phyloP scores from a whole-genome alignment of 352 stramenopile species.

The Pythium scleroteichum region DNA sequence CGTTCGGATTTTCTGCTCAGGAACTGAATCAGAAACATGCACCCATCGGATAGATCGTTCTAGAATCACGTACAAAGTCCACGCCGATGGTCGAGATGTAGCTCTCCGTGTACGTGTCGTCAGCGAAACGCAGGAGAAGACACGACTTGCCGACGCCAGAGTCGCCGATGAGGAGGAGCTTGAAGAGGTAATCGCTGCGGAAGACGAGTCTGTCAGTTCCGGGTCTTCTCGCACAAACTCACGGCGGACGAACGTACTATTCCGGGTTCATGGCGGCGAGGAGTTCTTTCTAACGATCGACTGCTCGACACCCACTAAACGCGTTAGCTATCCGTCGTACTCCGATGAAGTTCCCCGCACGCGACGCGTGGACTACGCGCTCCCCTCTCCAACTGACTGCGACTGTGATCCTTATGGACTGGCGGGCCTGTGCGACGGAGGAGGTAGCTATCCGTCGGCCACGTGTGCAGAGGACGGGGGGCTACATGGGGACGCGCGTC shows the following conservation, averaged over 20 bases:
- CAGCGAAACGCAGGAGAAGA: conserved; percentile 98
- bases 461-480: not conserved
- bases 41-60: not conserved
- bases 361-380: no score
- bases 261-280: conserved; percentile 86
- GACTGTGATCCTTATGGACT: not conserved
- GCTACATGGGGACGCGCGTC: not conserved
- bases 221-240: not conserved
- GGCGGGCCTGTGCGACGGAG: no score
- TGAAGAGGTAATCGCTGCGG: conserved; percentile 97
- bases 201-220: conserved; percentile 1
- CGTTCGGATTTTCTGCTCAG: conserved; percentile 96
- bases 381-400: not conserved
- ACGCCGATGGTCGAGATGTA: conserved; percentile 99
- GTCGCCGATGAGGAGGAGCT: conserved; percentile 98
- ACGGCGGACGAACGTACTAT: conserved; percentile 89
- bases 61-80: conserved; percentile 94
- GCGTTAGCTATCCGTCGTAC: not conserved
- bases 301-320: not conserved
- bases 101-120: conserved; percentile 99
- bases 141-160: conserved; percentile 98
- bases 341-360: no score
- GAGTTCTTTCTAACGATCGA: conserved; percentile 19
- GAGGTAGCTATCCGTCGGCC: no score
- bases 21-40: not conserved